Evolutionary conservation across 2,329 filamentous ascomycete genomes (phyloP), one percentile per base, ranked within the genome.

Genomic region (Epichloe uncinata): DNA sequence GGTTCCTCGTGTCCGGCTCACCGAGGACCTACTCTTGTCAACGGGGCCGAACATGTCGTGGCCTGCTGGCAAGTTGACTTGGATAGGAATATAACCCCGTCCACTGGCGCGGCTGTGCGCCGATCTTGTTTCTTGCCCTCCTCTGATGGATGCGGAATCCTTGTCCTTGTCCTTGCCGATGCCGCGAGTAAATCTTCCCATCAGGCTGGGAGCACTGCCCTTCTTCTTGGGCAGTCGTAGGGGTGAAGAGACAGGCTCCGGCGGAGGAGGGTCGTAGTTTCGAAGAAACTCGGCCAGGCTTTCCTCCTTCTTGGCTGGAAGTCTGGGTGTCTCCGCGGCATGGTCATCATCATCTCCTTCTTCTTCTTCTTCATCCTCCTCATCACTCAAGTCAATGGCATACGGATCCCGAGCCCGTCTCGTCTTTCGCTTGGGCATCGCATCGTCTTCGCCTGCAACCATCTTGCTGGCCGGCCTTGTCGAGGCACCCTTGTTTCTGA

Each of bases 401-500:
- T 97, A 97, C 0, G 91, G 93, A 60, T 98, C 93, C 50, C 79
- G 85, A 47, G 89, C 80, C 30, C 87, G 81, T 43, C 84, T 79
- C 42, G 84, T 86, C 60, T 86, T 95, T 49, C 85, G 79, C 57
- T 79, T 77, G 5, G 87, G 84, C 62, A 81, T 75, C 60, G 73
- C 73, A 45, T 77, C 70, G 1, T 73, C 73, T 2, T 77, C 72
- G 30, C 73, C 72, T 52, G 73, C 73, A 53, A 74, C 70, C 48
- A 67, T 64, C 47, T 65, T 69, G 45, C 60, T 62, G 9, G 58
- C 26, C 26, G 26, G 50, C 5, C 52, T 53, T 37, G 58, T 45
- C 57, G 66, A 26, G 18, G 40, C 30, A 16, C 46, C 58, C 53
- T 69, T 71, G 50, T 68, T 70, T 54, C 69, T 72, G 42, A 81